These are phyloP conservation scores for Haematococcus sp. DNA, from an alignment of 139 green algal species.

Conservation along the genomic window DNA sequence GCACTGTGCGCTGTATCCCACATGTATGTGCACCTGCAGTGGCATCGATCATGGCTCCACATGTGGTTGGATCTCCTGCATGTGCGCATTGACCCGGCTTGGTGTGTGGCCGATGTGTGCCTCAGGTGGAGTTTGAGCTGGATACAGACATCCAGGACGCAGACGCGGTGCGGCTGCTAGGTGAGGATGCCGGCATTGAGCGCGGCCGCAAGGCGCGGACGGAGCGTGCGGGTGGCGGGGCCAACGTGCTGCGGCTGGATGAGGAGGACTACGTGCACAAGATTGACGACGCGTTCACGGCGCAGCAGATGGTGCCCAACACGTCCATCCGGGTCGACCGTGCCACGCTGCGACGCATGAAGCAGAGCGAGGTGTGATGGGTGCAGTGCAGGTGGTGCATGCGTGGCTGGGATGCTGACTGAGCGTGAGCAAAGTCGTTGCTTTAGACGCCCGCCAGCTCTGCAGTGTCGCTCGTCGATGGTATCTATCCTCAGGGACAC, in stretches of 20 bases:
- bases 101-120: too few species aligned
- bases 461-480: too few species aligned
- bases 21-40: too few species aligned
- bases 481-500: too few species aligned
- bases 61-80: too few species aligned
- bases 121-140: slow-evolving; percentile 75
- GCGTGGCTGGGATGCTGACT: too few species aligned
- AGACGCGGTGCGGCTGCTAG: slow-evolving; percentile 30
- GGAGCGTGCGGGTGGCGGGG: slow-evolving; percentile 7
- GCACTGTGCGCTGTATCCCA: too few species aligned
- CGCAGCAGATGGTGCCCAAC: slow-evolving; percentile 58
- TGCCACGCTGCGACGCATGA: slow-evolving; percentile 48
- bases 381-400: too few species aligned
- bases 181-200: slow-evolving; percentile 40
- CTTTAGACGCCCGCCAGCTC: too few species aligned
- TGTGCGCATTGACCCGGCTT: too few species aligned
- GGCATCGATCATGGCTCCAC: too few species aligned
- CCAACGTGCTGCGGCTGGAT: slow-evolving; percentile 62
- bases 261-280: slow-evolving; percentile 42
- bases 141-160: slow-evolving; percentile 60
- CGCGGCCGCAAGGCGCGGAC: not conserved
- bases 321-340: slow-evolving; percentile 56
- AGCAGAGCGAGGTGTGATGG: slow-evolving; percentile 45
- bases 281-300: slow-evolving; percentile 62
- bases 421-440: too few species aligned